Percentiles rank a stretch among this genome's conserved stretches.
Evolutionary conservation across 306 rosid species (phyloP).

Genomic region (Carpinus viminea): DNA sequence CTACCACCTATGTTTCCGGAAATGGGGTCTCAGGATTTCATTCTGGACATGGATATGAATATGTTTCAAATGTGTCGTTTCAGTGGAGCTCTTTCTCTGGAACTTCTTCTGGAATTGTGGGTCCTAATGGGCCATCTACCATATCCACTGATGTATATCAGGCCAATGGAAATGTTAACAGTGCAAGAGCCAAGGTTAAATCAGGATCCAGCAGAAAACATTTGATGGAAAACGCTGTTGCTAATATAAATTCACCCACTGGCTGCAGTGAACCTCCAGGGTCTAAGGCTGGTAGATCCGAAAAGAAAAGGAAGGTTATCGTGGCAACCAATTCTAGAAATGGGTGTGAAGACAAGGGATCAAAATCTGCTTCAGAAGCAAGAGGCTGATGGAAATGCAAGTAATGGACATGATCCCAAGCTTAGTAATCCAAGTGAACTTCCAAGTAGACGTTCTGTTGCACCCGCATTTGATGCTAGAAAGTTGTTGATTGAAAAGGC

Average conservation of each 20-base stretch:
- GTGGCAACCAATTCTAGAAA: slow-evolving; percentile 53
- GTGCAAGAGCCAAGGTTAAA: slow-evolving; percentile 61
- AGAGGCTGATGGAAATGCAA: slow-evolving; percentile 59
- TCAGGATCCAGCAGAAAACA: slow-evolving; percentile 60
- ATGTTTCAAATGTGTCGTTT: slow-evolving; percentile 73
- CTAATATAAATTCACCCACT: slow-evolving; percentile 46
- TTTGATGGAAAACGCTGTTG: slow-evolving; percentile 36
- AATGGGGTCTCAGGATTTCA: slow-evolving; percentile 71
- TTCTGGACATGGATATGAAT: slow-evolving; percentile 69
- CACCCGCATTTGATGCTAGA: slow-evolving; percentile 82
- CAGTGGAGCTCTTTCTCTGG: slow-evolving; percentile 65
- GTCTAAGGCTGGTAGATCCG: slow-evolving; percentile 46
- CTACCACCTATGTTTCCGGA: slow-evolving; percentile 58
- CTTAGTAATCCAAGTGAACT: slow-evolving; percentile 45
- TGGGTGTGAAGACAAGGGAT: slow-evolving; percentile 53
- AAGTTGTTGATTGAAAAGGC: slow-evolving; percentile 85
- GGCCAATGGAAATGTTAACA: slow-evolving; percentile 59
- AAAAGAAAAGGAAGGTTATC: slow-evolving; percentile 69
- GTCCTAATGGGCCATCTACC: slow-evolving; percentile 61
- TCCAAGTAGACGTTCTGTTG: slow-evolving; percentile 55
- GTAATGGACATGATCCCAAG: slow-evolving; percentile 49
- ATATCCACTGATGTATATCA: slow-evolving; percentile 47
- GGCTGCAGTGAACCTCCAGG: slow-evolving; percentile 46
- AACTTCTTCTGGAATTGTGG: slow-evolving; percentile 54
- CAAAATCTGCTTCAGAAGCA: slow-evolving; percentile 51